phyloP scores from a whole-genome alignment of 495 filamentous ascomycete genomes.

The Viridothelium virens region DNA sequence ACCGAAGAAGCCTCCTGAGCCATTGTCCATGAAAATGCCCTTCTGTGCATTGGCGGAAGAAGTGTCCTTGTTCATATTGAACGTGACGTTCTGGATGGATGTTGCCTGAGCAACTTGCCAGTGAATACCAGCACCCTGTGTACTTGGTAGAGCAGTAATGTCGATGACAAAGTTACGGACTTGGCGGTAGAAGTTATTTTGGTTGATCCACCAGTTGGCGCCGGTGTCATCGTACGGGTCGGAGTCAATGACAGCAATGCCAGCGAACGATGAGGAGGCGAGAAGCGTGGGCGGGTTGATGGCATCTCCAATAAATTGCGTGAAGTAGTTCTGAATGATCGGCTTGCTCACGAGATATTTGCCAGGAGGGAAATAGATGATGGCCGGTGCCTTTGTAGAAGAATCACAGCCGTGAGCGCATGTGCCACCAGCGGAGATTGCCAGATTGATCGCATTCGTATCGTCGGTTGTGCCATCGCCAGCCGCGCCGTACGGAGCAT shows the following conservation, averaged over 20 bases:
- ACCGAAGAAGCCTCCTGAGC: constrained; percentile 49
- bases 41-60: constrained; percentile 30
- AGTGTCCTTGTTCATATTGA: constrained; percentile 40
- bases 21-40: constrained; percentile 80
- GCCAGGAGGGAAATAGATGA: constrained; percentile 53
- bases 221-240: constrained; percentile 68
- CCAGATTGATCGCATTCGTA: constrained; percentile 47
- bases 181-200: constrained; percentile 98
- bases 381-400: constrained; percentile 40
- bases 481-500: constrained; percentile 39
- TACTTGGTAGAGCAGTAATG: constrained; percentile 58
- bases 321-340: constrained; percentile 59
- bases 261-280: constrained; percentile 60
- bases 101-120: constrained; percentile 98
- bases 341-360: constrained; percentile 53
- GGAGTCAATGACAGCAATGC: constrained; percentile 84
- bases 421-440: constrained; percentile 42
- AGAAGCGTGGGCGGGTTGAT: constrained; percentile 65
- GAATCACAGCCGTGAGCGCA: constrained; percentile 48
- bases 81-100: constrained; percentile 50
- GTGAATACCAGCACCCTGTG: constrained; percentile 65
- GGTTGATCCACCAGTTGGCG: constrained; percentile 74
- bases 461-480: constrained; percentile 44
- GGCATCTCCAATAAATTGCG: constrained; percentile 60
- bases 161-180: constrained; percentile 93